Base-by-base conservation (phyloP, 192 early-diverging fungal species). In the Pilaira anomala region DNA sequence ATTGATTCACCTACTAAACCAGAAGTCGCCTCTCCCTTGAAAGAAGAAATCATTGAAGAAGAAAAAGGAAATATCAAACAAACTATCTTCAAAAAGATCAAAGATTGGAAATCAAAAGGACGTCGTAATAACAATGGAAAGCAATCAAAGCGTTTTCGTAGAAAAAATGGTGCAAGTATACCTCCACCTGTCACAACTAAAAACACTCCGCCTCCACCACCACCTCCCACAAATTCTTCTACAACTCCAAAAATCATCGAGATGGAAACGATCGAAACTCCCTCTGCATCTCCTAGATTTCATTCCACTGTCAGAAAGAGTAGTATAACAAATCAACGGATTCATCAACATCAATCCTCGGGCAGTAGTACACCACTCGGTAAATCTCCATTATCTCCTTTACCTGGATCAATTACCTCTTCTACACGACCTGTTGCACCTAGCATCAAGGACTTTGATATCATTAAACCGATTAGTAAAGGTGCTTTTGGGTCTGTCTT, bases 391-490 rank as follows among this genome's bases (percentile, higher is more conserved):
- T 48, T 54, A 1, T 71, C 74, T 8, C 63, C 69, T 11, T 69
- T 74, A 0, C 56, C 78, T 1, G 69, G 46, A 4, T 25, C 73
- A 3, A 26, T 50, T 7, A 59, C 76, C 11, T 48, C 82, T 1
- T n/a, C n/a, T 36, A 36, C 33, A 9, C 67, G 76, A 39, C 83
- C 85, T 7, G 83, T 80, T 3, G 68, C 81, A 14, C 89, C 90
- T 0, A 87, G 82, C 42, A 93, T 93, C 68, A 92, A 93, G 67
- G 92, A 94, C 71, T 94, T 85, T 71, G 89, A 93, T 50, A 89
- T 94, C 52, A 89, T 94, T 68, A 94, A 94, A 69, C 89, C 92
- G 1, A 94, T 94, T 42, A 90, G 87, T 50, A 93, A 93, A 76
- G 92, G 92, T 9, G 92, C 92, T 0, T 94, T 91, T 80, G 92